Evolutionary conservation across 306 rosid species (phyloP).

Genomic region (Begonia peltatifolia): DNA sequence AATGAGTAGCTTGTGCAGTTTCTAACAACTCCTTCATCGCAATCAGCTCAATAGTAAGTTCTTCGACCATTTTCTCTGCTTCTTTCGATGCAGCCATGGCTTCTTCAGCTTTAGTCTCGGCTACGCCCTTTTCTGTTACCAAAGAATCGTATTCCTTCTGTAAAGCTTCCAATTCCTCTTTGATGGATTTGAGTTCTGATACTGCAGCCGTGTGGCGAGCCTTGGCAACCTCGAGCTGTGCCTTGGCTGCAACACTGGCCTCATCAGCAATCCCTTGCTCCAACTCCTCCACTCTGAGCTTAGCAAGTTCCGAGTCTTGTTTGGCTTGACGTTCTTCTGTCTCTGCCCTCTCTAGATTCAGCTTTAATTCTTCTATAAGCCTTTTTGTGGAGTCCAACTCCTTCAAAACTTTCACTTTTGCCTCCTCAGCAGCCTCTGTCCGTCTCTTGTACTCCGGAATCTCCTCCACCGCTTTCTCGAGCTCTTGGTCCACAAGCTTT

Average conservation of each 20-base stretch:
- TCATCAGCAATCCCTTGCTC: slow-evolving; percentile 98
- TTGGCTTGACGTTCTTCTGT: slow-evolving; percentile 91
- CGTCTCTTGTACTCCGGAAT: slow-evolving; percentile 59
- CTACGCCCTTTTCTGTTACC: slow-evolving; percentile 51
- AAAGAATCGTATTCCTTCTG: slow-evolving; percentile 61
- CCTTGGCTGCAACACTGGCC: slow-evolving; percentile 95
- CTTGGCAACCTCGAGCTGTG: slow-evolving; percentile 95
- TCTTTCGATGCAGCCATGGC: slow-evolving; percentile 75
- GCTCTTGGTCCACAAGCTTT: slow-evolving; percentile 74
- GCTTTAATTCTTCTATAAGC: slow-evolving; percentile 79
- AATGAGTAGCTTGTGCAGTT: slow-evolving; percentile 80
- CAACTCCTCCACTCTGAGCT: slow-evolving; percentile 99
- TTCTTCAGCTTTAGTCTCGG: slow-evolving; percentile 71
- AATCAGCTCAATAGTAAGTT: slow-evolving; percentile 78
- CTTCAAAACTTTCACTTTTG: slow-evolving; percentile 42
- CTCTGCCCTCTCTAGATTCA: slow-evolving; percentile 87
- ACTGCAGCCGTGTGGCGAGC: slow-evolving; percentile 69
- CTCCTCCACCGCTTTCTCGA: slow-evolving; percentile 56
- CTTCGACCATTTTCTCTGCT: slow-evolving; percentile 89
- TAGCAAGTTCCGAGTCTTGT: slow-evolving; percentile 94
- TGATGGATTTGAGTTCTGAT: slow-evolving; percentile 60
- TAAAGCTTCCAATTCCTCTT: slow-evolving; percentile 64
- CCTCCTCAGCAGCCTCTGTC: slow-evolving; percentile 51
- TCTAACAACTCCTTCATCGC: slow-evolving; percentile 72
- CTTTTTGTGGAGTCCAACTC: slow-evolving; percentile 86